Evolutionary conservation across 2,329 filamentous ascomycete species (phyloP).

Genomic region (Pseudomassariella vexata): DNA sequence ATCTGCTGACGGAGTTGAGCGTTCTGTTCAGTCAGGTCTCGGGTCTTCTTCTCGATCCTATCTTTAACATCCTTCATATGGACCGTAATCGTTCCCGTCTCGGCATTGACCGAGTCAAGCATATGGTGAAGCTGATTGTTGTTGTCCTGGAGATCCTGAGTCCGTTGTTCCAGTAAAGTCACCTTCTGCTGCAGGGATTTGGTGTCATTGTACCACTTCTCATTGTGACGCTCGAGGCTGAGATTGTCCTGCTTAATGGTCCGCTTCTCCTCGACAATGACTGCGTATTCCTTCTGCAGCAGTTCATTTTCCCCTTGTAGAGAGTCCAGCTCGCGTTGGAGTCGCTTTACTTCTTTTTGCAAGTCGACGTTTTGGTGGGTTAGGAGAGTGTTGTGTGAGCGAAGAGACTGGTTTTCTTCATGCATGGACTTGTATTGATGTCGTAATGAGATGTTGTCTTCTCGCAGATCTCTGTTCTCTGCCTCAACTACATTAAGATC

Average conservation of each 20-base stretch:
- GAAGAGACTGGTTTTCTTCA: constrained; percentile 39
- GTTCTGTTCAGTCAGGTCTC: constrained; percentile 16
- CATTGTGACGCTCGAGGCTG: constrained; percentile 48
- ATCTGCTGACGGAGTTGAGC: constrained; percentile 17
- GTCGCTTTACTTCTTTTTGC: constrained; percentile 25
- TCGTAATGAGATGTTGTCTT: constrained; percentile 34
- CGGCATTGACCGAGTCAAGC: constrained; percentile 27
- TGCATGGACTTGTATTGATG: constrained; percentile 37
- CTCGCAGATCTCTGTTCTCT: constrained; percentile 35
- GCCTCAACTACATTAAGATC: constrained; percentile 29
- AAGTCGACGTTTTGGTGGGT: constrained; percentile 38
- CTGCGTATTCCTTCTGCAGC: constrained; percentile 25
- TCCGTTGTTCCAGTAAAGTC: constrained; percentile 38
- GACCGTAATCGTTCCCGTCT: constrained; percentile 13
- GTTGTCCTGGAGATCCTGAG: constrained; percentile 39
- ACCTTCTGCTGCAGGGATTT: constrained; percentile 32
- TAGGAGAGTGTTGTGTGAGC: constrained; percentile 32
- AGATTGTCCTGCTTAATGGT: constrained; percentile 44
- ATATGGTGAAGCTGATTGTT: constrained; percentile 42
- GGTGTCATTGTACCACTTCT: constrained; percentile 49
- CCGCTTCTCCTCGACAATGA: constrained; percentile 30
- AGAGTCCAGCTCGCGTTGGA: constrained; percentile 24
- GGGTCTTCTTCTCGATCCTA: constrained; percentile 16
- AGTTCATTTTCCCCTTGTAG: constrained; percentile 35
- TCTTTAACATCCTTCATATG: constrained; percentile 16